Percentiles rank a stretch among this genome's conserved stretches.
phyloP scores from a whole-genome alignment of 108 stramenopile genomes.

The Nitzschia palea region DNA sequence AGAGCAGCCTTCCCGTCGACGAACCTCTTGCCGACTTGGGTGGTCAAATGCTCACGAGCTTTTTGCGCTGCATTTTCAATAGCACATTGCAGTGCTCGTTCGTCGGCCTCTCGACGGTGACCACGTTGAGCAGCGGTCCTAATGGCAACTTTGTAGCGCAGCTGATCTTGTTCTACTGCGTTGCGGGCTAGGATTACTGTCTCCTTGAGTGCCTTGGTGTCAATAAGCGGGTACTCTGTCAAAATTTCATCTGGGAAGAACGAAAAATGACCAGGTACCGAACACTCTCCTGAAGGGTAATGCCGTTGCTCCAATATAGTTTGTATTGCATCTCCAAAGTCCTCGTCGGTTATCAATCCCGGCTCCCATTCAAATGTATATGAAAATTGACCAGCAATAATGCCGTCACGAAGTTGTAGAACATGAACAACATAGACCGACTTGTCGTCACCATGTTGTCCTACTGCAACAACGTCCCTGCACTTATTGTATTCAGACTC shows the following conservation, averaged over 20 bases:
- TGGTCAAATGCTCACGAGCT: slow-evolving; percentile 19
- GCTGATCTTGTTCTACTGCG: slow-evolving; percentile 5
- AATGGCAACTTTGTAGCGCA: slow-evolving; percentile 21
- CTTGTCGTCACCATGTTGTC: slow-evolving; percentile 3
- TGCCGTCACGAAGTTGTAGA: slow-evolving; percentile 54
- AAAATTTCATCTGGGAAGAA: slow-evolving; percentile 62
- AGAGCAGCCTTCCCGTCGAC: slow-evolving; percentile 43
- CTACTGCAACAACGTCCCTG: slow-evolving; percentile 50
- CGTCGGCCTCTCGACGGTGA: slow-evolving; percentile 35
- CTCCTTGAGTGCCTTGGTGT: slow-evolving; percentile 24
- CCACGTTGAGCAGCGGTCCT: slow-evolving; percentile 32
- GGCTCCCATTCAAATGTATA: slow-evolving; percentile 33
- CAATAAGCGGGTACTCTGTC: slow-evolving; percentile 33
- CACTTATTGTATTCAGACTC: slow-evolving; percentile 39
- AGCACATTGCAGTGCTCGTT: slow-evolving; percentile 49
- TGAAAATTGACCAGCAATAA: slow-evolving; percentile 46
- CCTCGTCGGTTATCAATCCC: slow-evolving; percentile 16
- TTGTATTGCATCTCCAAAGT: slow-evolving; percentile 38
- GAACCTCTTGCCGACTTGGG: slow-evolving; percentile 17
- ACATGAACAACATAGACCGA: slow-evolving; percentile 34
- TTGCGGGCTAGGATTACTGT: slow-evolving; percentile 29
- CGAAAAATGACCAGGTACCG: slow-evolving; percentile 12
- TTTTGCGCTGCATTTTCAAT: slow-evolving; percentile 45
- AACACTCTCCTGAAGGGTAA: slow-evolving; percentile 48
- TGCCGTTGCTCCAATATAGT: slow-evolving; percentile 46